A percentile compares a stretch with the other conserved stretches of the same genome.
Evolutionary conservation across 768 basidiomycete genomes (phyloP).

Genomic region (Chiua virens): DNA sequence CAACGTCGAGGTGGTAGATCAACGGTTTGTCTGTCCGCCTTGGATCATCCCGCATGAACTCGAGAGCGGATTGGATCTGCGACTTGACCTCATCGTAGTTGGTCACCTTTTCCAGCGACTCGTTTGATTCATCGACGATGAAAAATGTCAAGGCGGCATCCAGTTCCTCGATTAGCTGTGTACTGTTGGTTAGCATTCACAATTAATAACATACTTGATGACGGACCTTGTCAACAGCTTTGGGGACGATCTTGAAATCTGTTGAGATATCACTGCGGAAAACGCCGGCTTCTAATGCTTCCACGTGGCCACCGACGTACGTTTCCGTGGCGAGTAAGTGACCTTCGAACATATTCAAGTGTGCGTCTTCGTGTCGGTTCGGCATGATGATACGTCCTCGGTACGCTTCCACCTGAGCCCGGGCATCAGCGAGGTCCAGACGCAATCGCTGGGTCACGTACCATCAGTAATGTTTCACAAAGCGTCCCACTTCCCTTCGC

Average conservation of each 20-base stretch:
- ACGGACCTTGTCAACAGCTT: conserved; percentile 76
- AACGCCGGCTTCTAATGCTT: conserved; percentile 96
- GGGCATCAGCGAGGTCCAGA: conserved; percentile 4
- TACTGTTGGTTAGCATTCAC: background rate
- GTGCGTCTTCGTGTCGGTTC: conserved; percentile 90
- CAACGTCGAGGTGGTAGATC: conserved; percentile 98
- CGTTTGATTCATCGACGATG: conserved; percentile 81
- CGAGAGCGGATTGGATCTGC: conserved; percentile 74
- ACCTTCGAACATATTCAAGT: conserved; percentile 92
- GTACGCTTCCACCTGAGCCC: conserved; percentile 87
- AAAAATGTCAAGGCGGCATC: conserved; percentile 91
- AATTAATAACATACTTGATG: background rate
- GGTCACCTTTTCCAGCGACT: conserved; percentile 76
- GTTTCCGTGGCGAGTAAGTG: conserved; percentile 97
- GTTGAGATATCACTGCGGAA: conserved; percentile 95
- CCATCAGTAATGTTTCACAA: conserved; percentile 98
- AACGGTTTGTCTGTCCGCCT: conserved; percentile 87
- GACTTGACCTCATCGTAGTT: conserved; percentile 94
- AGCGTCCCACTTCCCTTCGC: conserved; percentile 92
- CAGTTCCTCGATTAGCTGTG: conserved; percentile 88
- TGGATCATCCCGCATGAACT: conserved; percentile 89
- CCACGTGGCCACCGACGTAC: conserved; percentile 98
- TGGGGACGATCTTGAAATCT: conserved; percentile 92
- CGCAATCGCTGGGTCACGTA: conserved; percentile 35
- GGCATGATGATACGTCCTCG: conserved; percentile 94